phyloP scores from a whole-genome alignment of 495 filamentous ascomycete genomes.

The Aspergillus saccharolyticus region DNA sequence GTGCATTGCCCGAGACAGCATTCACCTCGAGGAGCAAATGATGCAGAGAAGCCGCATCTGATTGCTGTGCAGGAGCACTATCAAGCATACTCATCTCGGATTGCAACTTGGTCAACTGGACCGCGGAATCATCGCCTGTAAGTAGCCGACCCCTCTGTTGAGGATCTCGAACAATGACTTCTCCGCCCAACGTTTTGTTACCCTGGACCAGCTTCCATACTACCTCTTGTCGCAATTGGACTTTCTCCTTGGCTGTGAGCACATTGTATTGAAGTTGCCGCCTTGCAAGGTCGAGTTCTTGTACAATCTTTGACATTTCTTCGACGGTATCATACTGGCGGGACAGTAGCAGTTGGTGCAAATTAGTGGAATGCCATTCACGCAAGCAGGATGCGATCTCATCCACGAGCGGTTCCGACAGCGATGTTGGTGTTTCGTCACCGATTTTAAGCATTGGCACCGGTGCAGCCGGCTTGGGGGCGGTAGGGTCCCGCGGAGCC shows the following conservation, averaged over 20 bases:
- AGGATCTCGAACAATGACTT: constrained; percentile 91
- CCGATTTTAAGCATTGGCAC: constrained; percentile 97
- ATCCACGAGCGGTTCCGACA: constrained; percentile 87
- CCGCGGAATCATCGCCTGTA: constrained; percentile 86
- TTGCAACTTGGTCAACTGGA: constrained; percentile 86
- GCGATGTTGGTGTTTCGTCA: constrained; percentile 87
- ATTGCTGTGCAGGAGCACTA: constrained; percentile 57
- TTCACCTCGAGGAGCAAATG: constrained; percentile 84
- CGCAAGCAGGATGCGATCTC: constrained; percentile 94
- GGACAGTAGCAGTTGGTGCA: constrained; percentile 85
- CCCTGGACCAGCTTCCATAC: constrained; percentile 93
- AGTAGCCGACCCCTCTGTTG: constrained; percentile 75
- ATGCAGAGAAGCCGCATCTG: constrained; percentile 70
- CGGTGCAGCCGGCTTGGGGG: constrained; percentile 77
- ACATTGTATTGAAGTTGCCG: constrained; percentile 91
- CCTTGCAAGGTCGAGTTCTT: constrained; percentile 72
- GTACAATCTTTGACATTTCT: constrained; percentile 71
- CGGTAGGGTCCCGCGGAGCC: constrained; percentile 46
- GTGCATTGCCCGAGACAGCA: constrained; percentile 65
- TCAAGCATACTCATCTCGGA: constrained; percentile 94
- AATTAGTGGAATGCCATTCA: constrained; percentile 96
- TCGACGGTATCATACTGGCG: constrained; percentile 77
- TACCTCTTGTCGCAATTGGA: constrained; percentile 68
- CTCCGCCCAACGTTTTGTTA: constrained; percentile 86
- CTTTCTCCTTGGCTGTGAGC: constrained; percentile 78